phyloP scores from a whole-genome alignment of 441 rosid genomes.

The Geranium incanum region DNA sequence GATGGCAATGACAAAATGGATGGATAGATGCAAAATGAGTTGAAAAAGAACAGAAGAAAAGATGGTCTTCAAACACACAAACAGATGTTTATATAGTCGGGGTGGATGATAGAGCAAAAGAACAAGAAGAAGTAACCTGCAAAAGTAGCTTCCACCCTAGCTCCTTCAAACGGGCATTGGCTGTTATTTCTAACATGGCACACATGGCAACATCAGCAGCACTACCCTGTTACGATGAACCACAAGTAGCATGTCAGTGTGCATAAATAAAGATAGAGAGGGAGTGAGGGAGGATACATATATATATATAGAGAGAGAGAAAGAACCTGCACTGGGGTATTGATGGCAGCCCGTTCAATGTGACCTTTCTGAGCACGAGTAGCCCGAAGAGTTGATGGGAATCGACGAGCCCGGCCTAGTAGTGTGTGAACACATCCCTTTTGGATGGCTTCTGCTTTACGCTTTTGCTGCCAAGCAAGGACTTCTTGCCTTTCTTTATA shows the following conservation, averaged over 20 bases:
- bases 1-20: not conserved
- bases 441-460: conserved; percentile 57
- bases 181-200: conserved; percentile 85
- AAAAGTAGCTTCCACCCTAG: conserved; percentile 92
- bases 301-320: conserved; percentile 12
- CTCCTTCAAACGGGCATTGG: conserved; percentile 49
- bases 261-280: conserved; percentile 1
- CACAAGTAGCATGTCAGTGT: conserved; percentile 9
- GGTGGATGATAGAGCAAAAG: not conserved
- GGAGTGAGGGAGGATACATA: not conserved
- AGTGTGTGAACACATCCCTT: conserved; percentile 59
- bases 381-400: conserved; percentile 41
- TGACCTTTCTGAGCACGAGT: conserved; percentile 53
- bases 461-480: conserved; percentile 71
- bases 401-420: conserved; percentile 79
- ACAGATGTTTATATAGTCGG: not conserved
- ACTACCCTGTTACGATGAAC: conserved; percentile 61
- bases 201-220: conserved; percentile 99
- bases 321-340: conserved; percentile 92
- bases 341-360: conserved; percentile 88
- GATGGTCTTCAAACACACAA: not conserved
- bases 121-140: conserved; percentile 48
- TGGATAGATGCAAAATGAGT: not conserved
- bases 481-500: conserved; percentile 86
- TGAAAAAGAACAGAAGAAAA: not conserved